Evolutionary conservation across 768 basidiomycete species (phyloP).

Genomic region (Lyophyllum semitale): DNA sequence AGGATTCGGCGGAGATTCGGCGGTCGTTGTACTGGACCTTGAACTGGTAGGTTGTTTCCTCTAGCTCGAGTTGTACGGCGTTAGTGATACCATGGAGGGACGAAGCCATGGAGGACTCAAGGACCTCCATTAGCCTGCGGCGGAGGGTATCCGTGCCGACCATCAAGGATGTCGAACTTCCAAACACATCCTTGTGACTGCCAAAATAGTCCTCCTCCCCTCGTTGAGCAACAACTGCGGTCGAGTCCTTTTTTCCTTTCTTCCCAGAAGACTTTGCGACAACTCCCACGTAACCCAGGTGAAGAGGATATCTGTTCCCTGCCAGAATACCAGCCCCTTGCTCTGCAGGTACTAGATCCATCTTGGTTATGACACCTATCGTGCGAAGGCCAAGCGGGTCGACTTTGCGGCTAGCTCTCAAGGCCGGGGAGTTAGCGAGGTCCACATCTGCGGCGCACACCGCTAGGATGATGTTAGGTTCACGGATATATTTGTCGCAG

Average conservation of each 20-base stretch:
- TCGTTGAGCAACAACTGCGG: slow-evolving; percentile 49
- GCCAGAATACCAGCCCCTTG: slow-evolving; percentile 79
- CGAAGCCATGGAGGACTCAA: slow-evolving; percentile 97
- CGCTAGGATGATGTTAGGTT: slow-evolving; percentile 99
- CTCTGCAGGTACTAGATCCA: slow-evolving; percentile 92
- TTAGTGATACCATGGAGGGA: slow-evolving; percentile 96
- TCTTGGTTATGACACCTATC: slow-evolving; percentile 97
- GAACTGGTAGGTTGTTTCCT: slow-evolving; percentile 98
- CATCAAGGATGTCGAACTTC: slow-evolving; percentile 67
- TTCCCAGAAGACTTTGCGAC: slow-evolving; percentile 80
- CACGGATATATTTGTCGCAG: slow-evolving; percentile 97
- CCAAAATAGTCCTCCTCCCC: slow-evolving; percentile 73
- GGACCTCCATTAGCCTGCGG: slow-evolving; percentile 90
- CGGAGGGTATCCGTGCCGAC: slow-evolving; percentile 91
- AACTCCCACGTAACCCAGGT: slow-evolving; percentile 96
- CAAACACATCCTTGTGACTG: slow-evolving; percentile 62
- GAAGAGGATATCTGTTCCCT: slow-evolving; percentile 94
- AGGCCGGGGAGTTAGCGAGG: slow-evolving; percentile 94
- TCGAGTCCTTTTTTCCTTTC: slow-evolving; percentile 49
- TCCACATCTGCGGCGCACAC: slow-evolving; percentile 99
- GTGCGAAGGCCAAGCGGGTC: slow-evolving; percentile 95
- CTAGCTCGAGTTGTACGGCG: slow-evolving; percentile 94
- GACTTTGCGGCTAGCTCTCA: slow-evolving; percentile 89
- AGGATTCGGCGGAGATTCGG: slow-evolving; percentile 91
- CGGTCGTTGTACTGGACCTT: slow-evolving; percentile 99